Conservation (phyloP, 129 eudicot species). For the Chrysanthemum lavandulifolium region DNA sequence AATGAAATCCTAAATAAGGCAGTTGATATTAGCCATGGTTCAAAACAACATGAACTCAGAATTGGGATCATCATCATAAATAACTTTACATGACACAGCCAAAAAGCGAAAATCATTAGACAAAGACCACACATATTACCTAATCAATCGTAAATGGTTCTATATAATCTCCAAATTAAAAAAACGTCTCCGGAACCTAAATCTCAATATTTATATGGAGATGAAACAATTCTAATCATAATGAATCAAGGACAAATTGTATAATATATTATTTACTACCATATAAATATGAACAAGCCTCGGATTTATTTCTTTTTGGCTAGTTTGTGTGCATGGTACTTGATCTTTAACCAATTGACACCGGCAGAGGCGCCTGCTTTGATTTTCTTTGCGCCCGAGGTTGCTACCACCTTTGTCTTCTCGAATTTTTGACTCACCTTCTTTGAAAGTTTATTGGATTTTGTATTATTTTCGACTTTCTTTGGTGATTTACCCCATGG, state of each 20-base stretch:
- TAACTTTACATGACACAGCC: background rate
- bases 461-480: constrained; percentile 12
- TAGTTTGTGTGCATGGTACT: constrained; percentile 32
- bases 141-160: background rate
- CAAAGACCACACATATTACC: background rate
- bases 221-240: background rate
- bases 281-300: background rate
- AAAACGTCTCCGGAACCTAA: too few relatives aligned
- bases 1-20: constrained; percentile 11
- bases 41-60: constrained; percentile 1
- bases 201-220: background rate
- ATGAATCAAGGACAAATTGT: constrained; percentile 4
- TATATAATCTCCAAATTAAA: too few relatives aligned
- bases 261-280: too few relatives aligned
- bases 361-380: constrained; percentile 38
- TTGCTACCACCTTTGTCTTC: constrained; percentile 34
- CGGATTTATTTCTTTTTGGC: constrained; percentile 31
- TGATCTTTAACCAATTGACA: constrained; percentile 34
- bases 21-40: constrained; percentile 7
- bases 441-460: constrained; percentile 26
- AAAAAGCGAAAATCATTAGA: constrained; percentile 1
- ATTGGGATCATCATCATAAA: background rate
- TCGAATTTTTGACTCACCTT: constrained; percentile 26
- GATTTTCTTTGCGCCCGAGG: constrained; percentile 21
- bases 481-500: constrained; percentile 38